phyloP scores from a whole-genome alignment of 495 filamentous ascomycete species.

The Aspergillus panamensis region DNA sequence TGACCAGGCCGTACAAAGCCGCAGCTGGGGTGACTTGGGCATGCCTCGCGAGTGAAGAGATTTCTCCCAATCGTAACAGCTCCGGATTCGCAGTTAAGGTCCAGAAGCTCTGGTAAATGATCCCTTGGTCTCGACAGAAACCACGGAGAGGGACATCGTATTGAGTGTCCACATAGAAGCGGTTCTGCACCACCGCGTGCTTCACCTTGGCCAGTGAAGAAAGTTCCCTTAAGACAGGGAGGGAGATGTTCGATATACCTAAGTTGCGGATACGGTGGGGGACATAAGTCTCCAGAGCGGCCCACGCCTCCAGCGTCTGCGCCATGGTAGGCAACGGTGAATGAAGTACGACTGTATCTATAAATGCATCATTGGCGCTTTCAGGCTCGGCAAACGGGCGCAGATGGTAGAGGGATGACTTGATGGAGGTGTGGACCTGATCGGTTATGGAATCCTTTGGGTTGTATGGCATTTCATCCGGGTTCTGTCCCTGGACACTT shows the following conservation, averaged over 20 bases:
- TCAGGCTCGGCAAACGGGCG: conserved; percentile 26
- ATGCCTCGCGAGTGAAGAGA: conserved; percentile 49
- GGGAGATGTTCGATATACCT: conserved; percentile 67
- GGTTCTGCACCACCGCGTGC: conserved; percentile 71
- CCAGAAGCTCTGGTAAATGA: conserved; percentile 77
- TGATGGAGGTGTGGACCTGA: conserved; percentile 63
- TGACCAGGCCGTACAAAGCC: conserved; percentile 65
- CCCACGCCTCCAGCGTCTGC: conserved; percentile 64
- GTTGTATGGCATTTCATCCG: conserved; percentile 57
- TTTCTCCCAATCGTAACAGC: conserved; percentile 49
- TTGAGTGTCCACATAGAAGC: conserved; percentile 56
- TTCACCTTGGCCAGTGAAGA: conserved; percentile 43
- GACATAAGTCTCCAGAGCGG: conserved; percentile 59
- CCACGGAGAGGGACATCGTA: conserved; percentile 60
- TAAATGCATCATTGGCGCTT: conserved; percentile 49
- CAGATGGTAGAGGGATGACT: conserved; percentile 67
- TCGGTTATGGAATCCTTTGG: conserved; percentile 47
- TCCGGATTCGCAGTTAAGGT: conserved; percentile 69
- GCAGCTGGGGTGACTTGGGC: conserved; percentile 46
- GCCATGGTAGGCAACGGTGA: conserved; percentile 56
- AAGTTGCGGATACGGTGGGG: conserved; percentile 59
- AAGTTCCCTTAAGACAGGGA: conserved; percentile 52
- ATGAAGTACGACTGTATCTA: conserved; percentile 73
- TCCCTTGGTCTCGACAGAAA: conserved; percentile 57
- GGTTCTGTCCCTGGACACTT: conserved; percentile 56